Base-by-base conservation (phyloP, 1,284 basidiomycete genomes). In the Kwoniella shivajii region DNA sequence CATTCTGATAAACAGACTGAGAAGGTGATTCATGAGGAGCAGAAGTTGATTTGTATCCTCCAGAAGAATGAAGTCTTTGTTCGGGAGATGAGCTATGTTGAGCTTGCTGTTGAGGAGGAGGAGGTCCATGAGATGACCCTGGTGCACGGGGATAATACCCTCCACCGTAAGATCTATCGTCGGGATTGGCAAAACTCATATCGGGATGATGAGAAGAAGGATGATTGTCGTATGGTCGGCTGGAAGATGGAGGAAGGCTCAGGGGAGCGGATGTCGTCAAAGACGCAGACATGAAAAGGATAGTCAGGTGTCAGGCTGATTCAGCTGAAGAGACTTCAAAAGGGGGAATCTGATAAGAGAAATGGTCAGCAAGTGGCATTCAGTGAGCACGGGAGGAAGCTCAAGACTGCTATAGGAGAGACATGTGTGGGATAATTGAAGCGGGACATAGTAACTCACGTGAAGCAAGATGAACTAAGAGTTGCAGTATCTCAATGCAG, bases 171-270 rank as follows among this genome's bases (percentile, higher is more conserved):
- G 52, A 41, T 41, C 66, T 57, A 33, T 68, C 62, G 48, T 69
- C 66, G n/a, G 59, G 53, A 3, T 60, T 57, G 43, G 69, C 73
- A n/a, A 77, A 77, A 56, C 46, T 61, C 42, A 63, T 65, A 5
- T 63, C 73, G 45, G 24, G 41, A 20, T 68, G 68, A 5, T 51
- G 44, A 27, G 45, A 41, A 38, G 36, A 30, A 30, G 42, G 59
- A 34, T 37, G 41, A 31, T 27, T 20, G 41, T 49, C 43, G 50
- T 57, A 57, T 24, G 50, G 43, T 53, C 56, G 43, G 36, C 36
- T 51, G 33, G 54, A 45, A 33, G 56, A 44, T 26, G 54, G 58
- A 42, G 58, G 49, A 18, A 60, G 39, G 46, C 54, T 56, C 58
- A 60, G 37, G 26, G 58, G 58, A 60, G 58, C 58, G 20, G 58